Percentiles rank a stretch among this genome's conserved stretches.
phyloP scores from a whole-genome alignment of 2,329 filamentous ascomycete genomes.

The Aspergillus nomiae region DNA sequence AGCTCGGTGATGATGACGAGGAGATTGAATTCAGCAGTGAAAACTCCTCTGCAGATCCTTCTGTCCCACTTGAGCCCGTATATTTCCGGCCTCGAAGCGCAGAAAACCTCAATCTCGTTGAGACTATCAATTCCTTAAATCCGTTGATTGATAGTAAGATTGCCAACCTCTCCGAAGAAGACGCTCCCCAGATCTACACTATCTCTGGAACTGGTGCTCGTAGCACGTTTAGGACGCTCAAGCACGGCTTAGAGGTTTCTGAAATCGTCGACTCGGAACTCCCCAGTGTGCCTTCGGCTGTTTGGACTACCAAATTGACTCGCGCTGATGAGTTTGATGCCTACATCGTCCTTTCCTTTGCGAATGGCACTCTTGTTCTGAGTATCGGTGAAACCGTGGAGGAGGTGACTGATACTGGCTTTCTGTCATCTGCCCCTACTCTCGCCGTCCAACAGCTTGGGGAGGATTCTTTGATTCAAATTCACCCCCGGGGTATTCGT shows the following conservation, averaged over 20 bases:
- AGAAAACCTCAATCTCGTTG: slow-evolving; percentile 81
- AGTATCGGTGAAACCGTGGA: slow-evolving; percentile 97
- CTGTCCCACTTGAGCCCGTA: slow-evolving; percentile 70
- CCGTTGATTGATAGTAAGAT: slow-evolving; percentile 90
- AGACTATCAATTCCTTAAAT: slow-evolving; percentile 85
- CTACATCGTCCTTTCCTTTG: slow-evolving; percentile 93
- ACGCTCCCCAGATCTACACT: slow-evolving; percentile 94
- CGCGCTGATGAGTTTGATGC: slow-evolving; percentile 83
- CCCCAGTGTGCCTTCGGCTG: slow-evolving; percentile 82
- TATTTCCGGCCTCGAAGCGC: slow-evolving; percentile 81
- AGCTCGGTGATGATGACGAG: slow-evolving; percentile 92
- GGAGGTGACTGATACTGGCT: slow-evolving; percentile 90
- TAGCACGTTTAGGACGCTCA: slow-evolving; percentile 87
- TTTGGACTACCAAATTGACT: slow-evolving; percentile 92
- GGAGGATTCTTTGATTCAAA: slow-evolving; percentile 87
- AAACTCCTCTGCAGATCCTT: slow-evolving; percentile 74
- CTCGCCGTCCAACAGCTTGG: slow-evolving; percentile 92
- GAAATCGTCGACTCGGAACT: slow-evolving; percentile 95
- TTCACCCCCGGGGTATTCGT: slow-evolving; percentile 93
- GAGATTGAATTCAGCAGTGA: slow-evolving; percentile 85
- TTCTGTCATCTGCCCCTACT: slow-evolving; percentile 84
- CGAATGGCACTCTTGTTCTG: slow-evolving; percentile 84
- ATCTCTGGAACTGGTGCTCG: slow-evolving; percentile 85
- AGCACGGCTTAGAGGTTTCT: slow-evolving; percentile 88
- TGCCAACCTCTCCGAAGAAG: slow-evolving; percentile 85